These are phyloP conservation scores for Colletotrichum karsti DNA, from an alignment of 2,329 filamentous ascomycete genomes.

Conservation along the genomic window DNA sequence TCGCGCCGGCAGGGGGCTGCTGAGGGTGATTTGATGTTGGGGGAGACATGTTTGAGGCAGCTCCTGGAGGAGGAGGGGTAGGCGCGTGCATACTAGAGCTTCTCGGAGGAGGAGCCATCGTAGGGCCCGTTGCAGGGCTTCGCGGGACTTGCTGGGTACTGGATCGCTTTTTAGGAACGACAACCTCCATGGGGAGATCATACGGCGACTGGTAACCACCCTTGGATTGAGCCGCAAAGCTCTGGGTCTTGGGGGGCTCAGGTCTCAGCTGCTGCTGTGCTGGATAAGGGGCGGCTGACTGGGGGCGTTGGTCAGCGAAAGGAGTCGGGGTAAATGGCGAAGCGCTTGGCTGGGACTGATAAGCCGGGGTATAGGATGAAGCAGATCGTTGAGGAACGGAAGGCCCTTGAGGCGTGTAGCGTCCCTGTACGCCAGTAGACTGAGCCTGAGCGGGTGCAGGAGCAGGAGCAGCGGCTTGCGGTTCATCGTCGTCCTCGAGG, in stretches of 20 bases:
- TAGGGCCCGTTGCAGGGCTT: constrained; percentile 41
- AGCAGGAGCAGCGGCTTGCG: constrained; percentile 34
- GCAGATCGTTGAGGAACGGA: neutral
- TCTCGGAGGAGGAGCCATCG: constrained; percentile 60
- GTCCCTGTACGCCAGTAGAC: constrained; percentile 19
- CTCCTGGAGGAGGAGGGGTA: constrained; percentile 30
- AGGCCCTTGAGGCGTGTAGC: constrained; percentile 24
- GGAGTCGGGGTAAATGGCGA: constrained; percentile 21
- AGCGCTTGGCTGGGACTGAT: constrained; percentile 31
- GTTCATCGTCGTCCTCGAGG: constrained; percentile 72
- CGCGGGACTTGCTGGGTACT: constrained; percentile 65
- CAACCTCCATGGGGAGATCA: constrained; percentile 90
- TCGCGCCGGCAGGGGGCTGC: constrained; percentile 42
- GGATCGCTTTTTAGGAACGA: constrained; percentile 73
- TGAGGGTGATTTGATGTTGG: constrained; percentile 48
- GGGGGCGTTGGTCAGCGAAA: constrained; percentile 34
- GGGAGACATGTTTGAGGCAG: constrained; percentile 29
- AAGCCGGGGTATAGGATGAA: constrained; percentile 18
- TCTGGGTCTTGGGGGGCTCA: constrained; percentile 72
- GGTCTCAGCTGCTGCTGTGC: constrained; percentile 44
- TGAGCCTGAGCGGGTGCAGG: constrained; percentile 4
- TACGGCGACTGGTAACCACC: constrained; percentile 94
- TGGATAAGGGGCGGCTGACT: constrained; percentile 44
- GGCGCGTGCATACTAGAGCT: constrained; percentile 66
- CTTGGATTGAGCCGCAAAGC: constrained; percentile 90